Percentiles rank a stretch among this genome's conserved stretches.
phyloP scores from a whole-genome alignment of 2,329 filamentous ascomycete genomes.

The Exophiala sideris region DNA sequence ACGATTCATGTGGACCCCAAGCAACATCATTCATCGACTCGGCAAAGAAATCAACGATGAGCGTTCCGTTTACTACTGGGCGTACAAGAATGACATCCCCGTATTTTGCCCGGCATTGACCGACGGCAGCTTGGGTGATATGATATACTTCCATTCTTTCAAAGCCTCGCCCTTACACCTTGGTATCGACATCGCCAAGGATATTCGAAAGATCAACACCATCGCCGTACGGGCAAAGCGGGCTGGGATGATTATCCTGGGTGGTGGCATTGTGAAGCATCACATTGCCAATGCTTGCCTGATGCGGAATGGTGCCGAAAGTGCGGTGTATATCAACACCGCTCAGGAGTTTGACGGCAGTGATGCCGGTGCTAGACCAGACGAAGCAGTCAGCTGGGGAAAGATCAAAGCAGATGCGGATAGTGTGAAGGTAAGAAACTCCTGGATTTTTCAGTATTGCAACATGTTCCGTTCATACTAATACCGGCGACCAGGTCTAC shows the following conservation, averaged over 20 bases:
- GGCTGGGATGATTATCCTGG: constrained; percentile 91
- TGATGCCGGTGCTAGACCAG: constrained; percentile 88
- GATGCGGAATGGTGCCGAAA: constrained; percentile 97
- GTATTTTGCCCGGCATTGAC: constrained; percentile 96
- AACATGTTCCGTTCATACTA: background rate
- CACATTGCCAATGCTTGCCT: constrained; percentile 97
- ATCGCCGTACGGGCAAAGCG: constrained; percentile 82
- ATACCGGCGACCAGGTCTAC: constrained; percentile 48
- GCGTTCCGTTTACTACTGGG: constrained; percentile 93
- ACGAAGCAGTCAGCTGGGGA: constrained; percentile 97
- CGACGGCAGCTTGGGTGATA: constrained; percentile 91
- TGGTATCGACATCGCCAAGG: constrained; percentile 85
- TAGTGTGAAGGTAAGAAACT: constrained; percentile 71
- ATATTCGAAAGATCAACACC: constrained; percentile 90
- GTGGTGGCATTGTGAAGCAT: constrained; percentile 94
- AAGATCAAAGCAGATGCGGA: constrained; percentile 91
- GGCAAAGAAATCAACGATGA: constrained; percentile 94
- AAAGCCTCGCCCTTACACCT: constrained; percentile 78
- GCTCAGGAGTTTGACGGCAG: constrained; percentile 97
- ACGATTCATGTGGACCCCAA: constrained; percentile 85
- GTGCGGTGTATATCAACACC: constrained; percentile 96
- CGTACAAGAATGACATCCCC: constrained; percentile 92
- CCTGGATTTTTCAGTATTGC: background rate
- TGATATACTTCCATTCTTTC: constrained; percentile 98
- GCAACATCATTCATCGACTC: constrained; percentile 82